Evolutionary conservation across 768 basidiomycete genomes (phyloP), one percentile per base, ranked within the genome.

Genomic region (Tricholoma furcatifolium): DNA sequence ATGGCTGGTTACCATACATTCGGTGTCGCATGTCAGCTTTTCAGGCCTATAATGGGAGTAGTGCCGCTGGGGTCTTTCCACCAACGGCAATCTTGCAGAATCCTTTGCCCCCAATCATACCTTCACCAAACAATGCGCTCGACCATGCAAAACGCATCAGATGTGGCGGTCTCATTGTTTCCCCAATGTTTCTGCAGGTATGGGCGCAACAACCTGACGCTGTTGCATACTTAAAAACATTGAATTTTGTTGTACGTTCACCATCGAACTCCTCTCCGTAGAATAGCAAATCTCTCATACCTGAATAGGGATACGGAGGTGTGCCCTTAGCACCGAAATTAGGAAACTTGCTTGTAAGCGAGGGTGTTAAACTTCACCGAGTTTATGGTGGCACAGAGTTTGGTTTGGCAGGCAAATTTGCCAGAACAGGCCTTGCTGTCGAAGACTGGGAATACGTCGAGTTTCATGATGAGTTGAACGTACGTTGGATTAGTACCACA

Each of bases 1-100:
- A 11, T 76, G n/a, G 77, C 77, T 1, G 36, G 73, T 4, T 78
- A 78, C 60, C 74, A 78, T 53, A 61, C 63, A 0, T 54, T 69
- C 2, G 74, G 76, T 2, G 24, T 70, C 7, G 49, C 54, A 8
- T 45, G 60, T 0, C 72, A 74, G 23, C 46, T 77, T 0, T 52
- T 72, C 2, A 30, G 53, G 27, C 62, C 73, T 2, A 27, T 76
- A n/a, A 65, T 61, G 21, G 48, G 24, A 21, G 46, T 68, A 6
- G 36, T 54, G 57, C 68, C 2, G 60, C 68, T 0, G 62, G 56
- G 6, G 36, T 77, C 2, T 75, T 66, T 48, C 67, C 74, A 17
- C 75, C 73, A 6, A 46, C 31, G 31, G 56, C 58, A 7, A 62
- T 62, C 14, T 56, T 52, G 8, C 51, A 60, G 8, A 43, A 59